Evolutionary conservation across 257 asterid genomes (phyloP).

Genomic region (Coffea eugenioides): DNA sequence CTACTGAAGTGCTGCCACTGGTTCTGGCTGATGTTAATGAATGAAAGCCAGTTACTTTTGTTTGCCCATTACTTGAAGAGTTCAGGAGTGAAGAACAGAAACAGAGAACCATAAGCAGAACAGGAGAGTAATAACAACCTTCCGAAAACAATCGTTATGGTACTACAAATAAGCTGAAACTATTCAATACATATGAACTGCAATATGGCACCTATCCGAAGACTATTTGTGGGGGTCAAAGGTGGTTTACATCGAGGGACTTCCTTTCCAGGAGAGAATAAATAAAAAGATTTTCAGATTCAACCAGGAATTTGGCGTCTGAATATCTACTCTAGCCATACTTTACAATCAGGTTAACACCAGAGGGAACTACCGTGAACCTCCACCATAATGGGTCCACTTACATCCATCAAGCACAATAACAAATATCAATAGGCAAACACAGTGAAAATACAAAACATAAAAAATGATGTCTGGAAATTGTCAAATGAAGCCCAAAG

Average conservation of each 20-base stretch:
- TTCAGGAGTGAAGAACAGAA: not conserved
- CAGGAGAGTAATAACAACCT: not conserved
- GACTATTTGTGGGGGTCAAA: not conserved
- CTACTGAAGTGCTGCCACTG: not conserved
- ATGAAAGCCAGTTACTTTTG: too few relatives aligned
- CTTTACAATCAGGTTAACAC: slow-evolving; percentile 3
- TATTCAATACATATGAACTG: not conserved
- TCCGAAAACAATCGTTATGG: not conserved
- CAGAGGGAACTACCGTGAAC: not conserved
- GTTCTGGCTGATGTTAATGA: not conserved
- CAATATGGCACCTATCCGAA: not conserved
- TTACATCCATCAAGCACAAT: not conserved
- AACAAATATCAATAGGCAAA: not conserved
- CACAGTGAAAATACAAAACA: not conserved
- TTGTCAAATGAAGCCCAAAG: not conserved
- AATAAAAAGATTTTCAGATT: not conserved
- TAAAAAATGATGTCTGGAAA: not conserved
- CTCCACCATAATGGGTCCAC: not conserved
- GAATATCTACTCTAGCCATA: not conserved
- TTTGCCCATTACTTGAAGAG: not conserved
- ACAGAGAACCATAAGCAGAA: not conserved
- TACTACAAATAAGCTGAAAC: not conserved
- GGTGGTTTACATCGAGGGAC: not conserved
- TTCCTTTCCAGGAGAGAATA: not conserved
- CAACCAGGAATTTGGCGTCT: not conserved